Conservation (phyloP, 441 rosid species). For the Populus hybrid region DNA sequence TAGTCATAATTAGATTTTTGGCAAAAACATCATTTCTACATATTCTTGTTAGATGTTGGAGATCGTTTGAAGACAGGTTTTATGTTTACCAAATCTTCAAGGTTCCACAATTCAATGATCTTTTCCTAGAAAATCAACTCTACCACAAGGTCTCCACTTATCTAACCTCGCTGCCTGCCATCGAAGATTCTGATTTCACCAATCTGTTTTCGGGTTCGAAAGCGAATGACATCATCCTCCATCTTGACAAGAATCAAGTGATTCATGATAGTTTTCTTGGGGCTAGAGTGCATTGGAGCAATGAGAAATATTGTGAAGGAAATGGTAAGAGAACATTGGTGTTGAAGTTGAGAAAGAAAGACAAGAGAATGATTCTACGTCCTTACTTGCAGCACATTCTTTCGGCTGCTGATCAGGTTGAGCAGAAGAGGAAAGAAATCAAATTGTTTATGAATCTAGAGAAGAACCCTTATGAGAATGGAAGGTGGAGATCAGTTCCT, state of each 20-base stretch:
- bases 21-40: slow-evolving; percentile 31
- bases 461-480: slow-evolving; percentile 3
- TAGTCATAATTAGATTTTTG: slow-evolving; percentile 28
- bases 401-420: slow-evolving; percentile 52
- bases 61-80: slow-evolving; percentile 42
- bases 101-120: slow-evolving; percentile 60
- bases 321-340: slow-evolving; percentile 26
- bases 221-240: slow-evolving; percentile 57
- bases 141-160: slow-evolving; percentile 45
- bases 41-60: slow-evolving; percentile 20
- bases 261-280: slow-evolving; percentile 62
- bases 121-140: slow-evolving; percentile 56
- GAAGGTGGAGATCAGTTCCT: slow-evolving; percentile 56
- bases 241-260: slow-evolving; percentile 52
- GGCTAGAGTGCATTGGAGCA: slow-evolving; percentile 64
- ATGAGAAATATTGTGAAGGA: slow-evolving; percentile 22
- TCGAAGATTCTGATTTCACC: slow-evolving; percentile 74
- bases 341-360: slow-evolving; percentile 62
- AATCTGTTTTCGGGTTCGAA: slow-evolving; percentile 67
- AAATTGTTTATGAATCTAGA: slow-evolving; percentile 53
- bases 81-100: slow-evolving; percentile 61
- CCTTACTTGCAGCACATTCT: slow-evolving; percentile 82
- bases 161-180: slow-evolving; percentile 54
- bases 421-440: slow-evolving; percentile 47
- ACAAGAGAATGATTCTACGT: slow-evolving; percentile 62